Conservation (phyloP, 345 rosid genomes). For the Gossypium australe region DNA sequence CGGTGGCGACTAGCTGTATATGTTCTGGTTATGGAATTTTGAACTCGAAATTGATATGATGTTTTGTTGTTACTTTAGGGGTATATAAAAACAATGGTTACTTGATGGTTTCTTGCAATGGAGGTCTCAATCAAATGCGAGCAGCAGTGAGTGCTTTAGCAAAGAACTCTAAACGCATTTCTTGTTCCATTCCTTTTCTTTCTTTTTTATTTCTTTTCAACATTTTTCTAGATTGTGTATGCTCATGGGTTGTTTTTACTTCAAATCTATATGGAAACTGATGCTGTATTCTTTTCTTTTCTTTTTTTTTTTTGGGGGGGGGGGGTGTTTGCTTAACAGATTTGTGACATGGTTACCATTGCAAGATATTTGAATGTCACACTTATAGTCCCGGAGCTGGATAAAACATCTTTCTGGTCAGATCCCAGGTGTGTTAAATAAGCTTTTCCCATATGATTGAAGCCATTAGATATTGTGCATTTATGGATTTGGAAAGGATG, state of each 20-base stretch:
- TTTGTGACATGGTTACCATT: slow-evolving; percentile 87
- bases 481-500: not conserved
- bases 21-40: not conserved
- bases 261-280: not conserved
- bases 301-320: no score
- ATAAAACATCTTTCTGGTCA: slow-evolving; percentile 84
- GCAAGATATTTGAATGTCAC: slow-evolving; percentile 83
- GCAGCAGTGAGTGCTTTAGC: slow-evolving; percentile 56
- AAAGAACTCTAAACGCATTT: not conserved
- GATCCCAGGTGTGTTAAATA: slow-evolving; percentile 62
- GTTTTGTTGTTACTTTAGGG: slow-evolving; percentile 40
- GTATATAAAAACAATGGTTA: slow-evolving; percentile 90
- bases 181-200: not conserved
- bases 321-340: slow-evolving; percentile 42
- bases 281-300: not conserved
- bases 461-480: not conserved
- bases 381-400: slow-evolving; percentile 83
- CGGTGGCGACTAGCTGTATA: not conserved
- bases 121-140: slow-evolving; percentile 93
- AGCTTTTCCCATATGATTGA: not conserved
- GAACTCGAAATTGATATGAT: not conserved
- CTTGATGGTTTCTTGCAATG: slow-evolving; percentile 88
- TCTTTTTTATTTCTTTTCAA: no score
- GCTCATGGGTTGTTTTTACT: slow-evolving; percentile 3
- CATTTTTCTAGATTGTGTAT: not conserved